Base-by-base conservation (phyloP, 2,329 filamentous ascomycete genomes). In the Grosmannia clavigera region DNA sequence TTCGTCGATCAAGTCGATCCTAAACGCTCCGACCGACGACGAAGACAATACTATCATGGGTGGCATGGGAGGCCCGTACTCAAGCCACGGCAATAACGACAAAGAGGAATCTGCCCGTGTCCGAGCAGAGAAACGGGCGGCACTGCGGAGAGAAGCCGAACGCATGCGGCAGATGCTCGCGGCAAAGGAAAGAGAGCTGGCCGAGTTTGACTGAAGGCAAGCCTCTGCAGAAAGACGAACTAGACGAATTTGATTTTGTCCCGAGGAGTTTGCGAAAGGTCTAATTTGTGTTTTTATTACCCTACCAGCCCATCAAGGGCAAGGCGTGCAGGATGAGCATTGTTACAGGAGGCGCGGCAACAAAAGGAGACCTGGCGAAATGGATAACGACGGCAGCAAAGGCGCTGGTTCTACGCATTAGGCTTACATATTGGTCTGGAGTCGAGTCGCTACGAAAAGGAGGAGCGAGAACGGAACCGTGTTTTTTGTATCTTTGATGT, bases 1-100 rank as follows among this genome's bases (percentile, higher is more conserved):
- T 4, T 88, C 85, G 22, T 89, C 86, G 3, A 91, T 91, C 63
- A 88, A 85, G 64, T 88, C 87, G 5, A 86, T 91, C 53, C 73
- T 92, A 14, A 91, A 90, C 64, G 83, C 83, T 3, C 68, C 71
- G 5, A 60, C 63, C 4, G 67, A 65, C 68, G 72, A 75, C 62
- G 69, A 73, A 61, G 67, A 75, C 55, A 67, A 64, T 33, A 40
- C 58, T 0, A 31, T 61, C 4, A 60, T 65, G 55, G 57, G 61
- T 29, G 63, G 64, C 53, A 65, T 65, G 60, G 60, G 61, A 9
- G 61, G 62, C 2, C 62, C 62, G 1, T 65, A 64, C 31, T 22
- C 55, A 1, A 51, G 5, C 25, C 48, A 14, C 48, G 25, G 35
- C 38, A 33, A 1, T 10, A 43, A 31, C 11, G 33, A 29, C 6